Percentiles rank a stretch among this genome's conserved stretches.
phyloP scores from a whole-genome alignment of 2,329 filamentous ascomycete genomes.

The Aspergillus puulaauensis region DNA sequence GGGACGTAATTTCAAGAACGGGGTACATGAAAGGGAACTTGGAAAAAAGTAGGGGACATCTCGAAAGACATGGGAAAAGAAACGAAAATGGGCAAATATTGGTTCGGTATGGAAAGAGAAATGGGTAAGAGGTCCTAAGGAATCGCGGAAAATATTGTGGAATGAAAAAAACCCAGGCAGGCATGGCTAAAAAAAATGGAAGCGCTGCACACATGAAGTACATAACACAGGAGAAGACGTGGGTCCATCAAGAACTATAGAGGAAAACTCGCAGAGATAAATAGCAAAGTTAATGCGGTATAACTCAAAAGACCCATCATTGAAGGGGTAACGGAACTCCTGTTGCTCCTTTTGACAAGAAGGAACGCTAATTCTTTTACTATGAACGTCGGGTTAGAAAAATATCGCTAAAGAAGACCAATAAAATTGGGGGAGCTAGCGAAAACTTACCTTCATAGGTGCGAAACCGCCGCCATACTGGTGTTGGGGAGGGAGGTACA shows the following conservation, averaged over 20 bases:
- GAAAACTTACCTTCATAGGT: conserved; percentile 61
- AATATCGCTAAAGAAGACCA: not conserved
- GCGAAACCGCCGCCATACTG: conserved; percentile 63
- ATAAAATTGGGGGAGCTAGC: not conserved
- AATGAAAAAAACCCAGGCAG: conserved; percentile 31
- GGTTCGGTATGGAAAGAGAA: conserved; percentile 10
- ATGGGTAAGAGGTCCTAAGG: conserved; percentile 11
- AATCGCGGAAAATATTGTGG: conserved; percentile 19
- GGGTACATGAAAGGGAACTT: conserved; percentile 8
- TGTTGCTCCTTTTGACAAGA: conserved; percentile 43
- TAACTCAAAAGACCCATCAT: conserved; percentile 42
- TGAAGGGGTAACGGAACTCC: conserved; percentile 44
- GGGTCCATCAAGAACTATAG: conserved; percentile 44
- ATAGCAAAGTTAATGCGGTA: conserved; percentile 35
- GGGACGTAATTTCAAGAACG: conserved; percentile 16
- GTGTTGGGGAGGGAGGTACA: conserved; percentile 66
- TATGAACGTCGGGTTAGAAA: conserved; percentile 11
- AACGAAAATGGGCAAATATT: not conserved
- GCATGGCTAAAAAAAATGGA: conserved; percentile 39
- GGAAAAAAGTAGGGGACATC: conserved; percentile 12
- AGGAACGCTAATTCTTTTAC: conserved; percentile 37
- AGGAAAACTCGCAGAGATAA: conserved; percentile 35
- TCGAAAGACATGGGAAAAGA: conserved; percentile 10
- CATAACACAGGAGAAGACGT: conserved; percentile 42
- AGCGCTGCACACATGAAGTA: conserved; percentile 43